phyloP scores from a whole-genome alignment of 768 basidiomycete genomes.

The Mycena maculata region DNA sequence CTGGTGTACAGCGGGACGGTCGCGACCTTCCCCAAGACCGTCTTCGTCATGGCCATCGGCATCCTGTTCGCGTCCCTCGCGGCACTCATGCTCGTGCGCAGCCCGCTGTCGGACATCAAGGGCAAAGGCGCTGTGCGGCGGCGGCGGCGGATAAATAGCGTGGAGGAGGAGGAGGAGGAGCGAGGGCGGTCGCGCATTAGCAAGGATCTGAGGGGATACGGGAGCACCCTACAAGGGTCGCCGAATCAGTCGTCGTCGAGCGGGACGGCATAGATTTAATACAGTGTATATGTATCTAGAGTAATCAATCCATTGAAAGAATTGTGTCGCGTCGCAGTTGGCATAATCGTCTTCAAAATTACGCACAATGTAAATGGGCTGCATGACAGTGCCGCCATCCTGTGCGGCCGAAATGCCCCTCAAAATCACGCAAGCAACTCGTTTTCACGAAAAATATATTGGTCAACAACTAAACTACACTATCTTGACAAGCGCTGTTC shows the following conservation, averaged over 20 bases:
- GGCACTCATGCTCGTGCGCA: constrained; percentile 55
- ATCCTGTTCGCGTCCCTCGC: constrained; percentile 58
- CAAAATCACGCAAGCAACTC: too few relatives aligned
- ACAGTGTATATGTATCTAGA: constrained; percentile 9
- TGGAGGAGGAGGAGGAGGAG: constrained; percentile 44
- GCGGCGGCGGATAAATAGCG: constrained; percentile 32
- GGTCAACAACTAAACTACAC: too few relatives aligned
- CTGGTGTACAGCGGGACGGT: constrained; percentile 78
- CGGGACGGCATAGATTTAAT: constrained; percentile 5
- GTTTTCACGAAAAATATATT: too few relatives aligned
- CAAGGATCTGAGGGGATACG: constrained; percentile 52
- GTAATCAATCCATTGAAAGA: constrained; percentile 6
- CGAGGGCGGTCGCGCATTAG: constrained; percentile 61
- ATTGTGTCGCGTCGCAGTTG: not conserved
- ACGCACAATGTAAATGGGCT: too few relatives aligned
- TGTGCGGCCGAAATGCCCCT: too few relatives aligned
- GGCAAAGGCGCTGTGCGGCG: constrained; percentile 34
- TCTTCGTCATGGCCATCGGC: constrained; percentile 69
- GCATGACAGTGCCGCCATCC: too few relatives aligned
- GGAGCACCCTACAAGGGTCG: constrained; percentile 19
- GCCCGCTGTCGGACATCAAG: constrained; percentile 47
- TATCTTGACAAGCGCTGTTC: too few relatives aligned
- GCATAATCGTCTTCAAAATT: too few relatives aligned
- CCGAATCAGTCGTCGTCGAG: constrained; percentile 9
- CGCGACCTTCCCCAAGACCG: constrained; percentile 72